Evolutionary conservation across 257 asterid genomes (phyloP).

Genomic region (Plantago major): DNA sequence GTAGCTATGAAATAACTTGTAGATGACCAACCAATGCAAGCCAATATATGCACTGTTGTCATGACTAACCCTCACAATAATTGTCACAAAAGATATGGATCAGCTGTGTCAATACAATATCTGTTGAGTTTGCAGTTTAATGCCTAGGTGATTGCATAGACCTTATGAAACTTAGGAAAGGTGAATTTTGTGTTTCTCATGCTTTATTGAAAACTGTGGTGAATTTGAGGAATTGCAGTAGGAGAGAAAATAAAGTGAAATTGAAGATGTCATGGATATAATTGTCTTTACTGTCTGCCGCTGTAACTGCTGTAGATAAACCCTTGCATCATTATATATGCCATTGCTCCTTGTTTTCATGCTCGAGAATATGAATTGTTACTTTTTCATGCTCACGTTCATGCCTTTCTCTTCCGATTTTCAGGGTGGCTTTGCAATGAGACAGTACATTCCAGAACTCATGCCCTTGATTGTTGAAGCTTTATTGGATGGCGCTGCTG

Average conservation of each 20-base stretch:
- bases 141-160: no score
- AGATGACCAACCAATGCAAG: neutral
- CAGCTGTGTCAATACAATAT: no score
- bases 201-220: neutral
- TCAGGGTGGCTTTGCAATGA: conserved; percentile 99
- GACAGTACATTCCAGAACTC: conserved; percentile 90
- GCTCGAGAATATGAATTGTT: conserved; percentile 15
- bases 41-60: neutral
- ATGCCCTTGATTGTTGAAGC: conserved; percentile 97
- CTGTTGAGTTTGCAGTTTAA: no score
- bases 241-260: neutral
- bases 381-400: conserved; percentile 15
- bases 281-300: conserved; percentile 7
- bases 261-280: conserved; percentile 2
- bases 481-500: conserved; percentile 92
- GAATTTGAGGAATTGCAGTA: conserved; percentile 8
- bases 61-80: neutral
- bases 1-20: neutral
- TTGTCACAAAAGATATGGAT: neutral
- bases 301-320: conserved; percentile 16
- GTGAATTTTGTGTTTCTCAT: neutral
- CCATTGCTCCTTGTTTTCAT: conserved; percentile 12
- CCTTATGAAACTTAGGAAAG: conserved; percentile 2
- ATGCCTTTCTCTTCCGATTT: conserved; percentile 21
- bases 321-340: neutral